These are phyloP conservation scores for Lepraria neglecta DNA, from an alignment of 495 filamentous ascomycete species.

Conservation along the genomic window DNA sequence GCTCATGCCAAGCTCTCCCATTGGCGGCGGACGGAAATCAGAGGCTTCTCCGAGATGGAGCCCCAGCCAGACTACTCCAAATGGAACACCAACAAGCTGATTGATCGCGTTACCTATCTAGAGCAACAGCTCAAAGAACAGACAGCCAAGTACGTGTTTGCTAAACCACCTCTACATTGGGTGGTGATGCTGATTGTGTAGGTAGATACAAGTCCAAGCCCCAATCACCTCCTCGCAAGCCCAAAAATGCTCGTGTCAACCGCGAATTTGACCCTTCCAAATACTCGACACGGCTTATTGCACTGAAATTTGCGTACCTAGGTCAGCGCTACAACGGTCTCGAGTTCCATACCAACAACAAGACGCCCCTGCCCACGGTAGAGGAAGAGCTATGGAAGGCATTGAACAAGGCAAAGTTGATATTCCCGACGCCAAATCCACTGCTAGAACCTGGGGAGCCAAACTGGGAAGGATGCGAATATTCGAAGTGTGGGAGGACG, in stretches of 20 bases:
- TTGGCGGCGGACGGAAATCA: slow-evolving; percentile 1
- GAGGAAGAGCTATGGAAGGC: slow-evolving; percentile 93
- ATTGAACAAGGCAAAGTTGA: slow-evolving; percentile 67
- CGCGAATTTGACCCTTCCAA: slow-evolving; percentile 66
- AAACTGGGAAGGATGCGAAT: slow-evolving; percentile 75
- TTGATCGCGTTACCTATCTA: slow-evolving; percentile 51
- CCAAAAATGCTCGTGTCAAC: slow-evolving; percentile 16
- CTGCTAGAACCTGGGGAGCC: slow-evolving; percentile 37
- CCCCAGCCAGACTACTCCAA: slow-evolving; percentile 41
- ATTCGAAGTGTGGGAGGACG: slow-evolving; percentile 90
- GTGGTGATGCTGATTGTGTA: slow-evolving; percentile 24
- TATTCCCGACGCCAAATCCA: slow-evolving; percentile 59
- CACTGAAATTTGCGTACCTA: slow-evolving; percentile 89
- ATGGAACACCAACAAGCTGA: slow-evolving; percentile 45
- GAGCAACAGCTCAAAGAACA: slow-evolving; percentile 54
- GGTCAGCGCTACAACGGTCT: slow-evolving; percentile 87
- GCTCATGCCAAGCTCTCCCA: background rate
- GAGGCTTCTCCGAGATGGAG: slow-evolving; percentile 7
- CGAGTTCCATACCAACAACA: slow-evolving; percentile 65
- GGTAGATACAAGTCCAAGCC: slow-evolving; percentile 19
- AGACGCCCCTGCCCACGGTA: slow-evolving; percentile 66
- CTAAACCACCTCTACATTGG: background rate
- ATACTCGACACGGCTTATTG: slow-evolving; percentile 77
- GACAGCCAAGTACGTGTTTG: slow-evolving; percentile 33
- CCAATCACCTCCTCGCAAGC: slow-evolving; percentile 15